Base-by-base conservation (phyloP, 768 basidiomycete species). In the Boletus rex-veris region DNA sequence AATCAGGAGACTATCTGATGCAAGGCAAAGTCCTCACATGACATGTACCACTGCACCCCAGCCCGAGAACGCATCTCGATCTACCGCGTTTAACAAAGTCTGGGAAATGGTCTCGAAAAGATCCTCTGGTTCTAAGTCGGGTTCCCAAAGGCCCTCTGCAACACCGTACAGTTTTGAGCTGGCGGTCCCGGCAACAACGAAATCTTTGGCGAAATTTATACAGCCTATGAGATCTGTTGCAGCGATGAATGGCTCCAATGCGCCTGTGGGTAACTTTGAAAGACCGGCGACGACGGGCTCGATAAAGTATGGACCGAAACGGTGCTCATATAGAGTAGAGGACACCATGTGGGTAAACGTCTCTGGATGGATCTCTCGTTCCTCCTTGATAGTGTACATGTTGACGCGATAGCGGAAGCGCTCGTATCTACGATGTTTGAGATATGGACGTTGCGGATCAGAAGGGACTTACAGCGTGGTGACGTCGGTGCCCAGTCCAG, bases 361-460 rank as follows among this genome's bases (percentile, higher is more conserved):
- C 77, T 94, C 87, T 41, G 97, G 97, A 61, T 92, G 86, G 64
- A 99, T 97, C 66, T 96, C 88, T 58, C 96, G 84, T 68, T 97
- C 96, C 73, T 99, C 96, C 73, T 99, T 99, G 80, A 99, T 98
- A 31, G 92, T 90, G 74, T 98, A 98, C 92, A 98, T 95, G 77
- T 99, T 99, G 53, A 96, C 88, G 60, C 94, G 82, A 74, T 88
- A 95, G 49, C 97, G 86, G 67, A 98, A 88, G 38, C 84, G 82
- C 72, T 98, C 96, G 61, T 84, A 87, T 54, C 95, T 97, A 49
- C 26, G 45, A 39, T 57, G 38, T 42, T 43, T 51, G 38, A 50
- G 54, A 48, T 47, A 19, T 35, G 31, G 44, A 48, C 26, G 30
- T 41, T 47, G 31, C 15, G 31, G 44, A 18, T 42, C 46, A 38